Evolutionary conservation across 2,329 filamentous ascomycete species (phyloP).

Genomic region (Aspergillus thermomutatus): DNA sequence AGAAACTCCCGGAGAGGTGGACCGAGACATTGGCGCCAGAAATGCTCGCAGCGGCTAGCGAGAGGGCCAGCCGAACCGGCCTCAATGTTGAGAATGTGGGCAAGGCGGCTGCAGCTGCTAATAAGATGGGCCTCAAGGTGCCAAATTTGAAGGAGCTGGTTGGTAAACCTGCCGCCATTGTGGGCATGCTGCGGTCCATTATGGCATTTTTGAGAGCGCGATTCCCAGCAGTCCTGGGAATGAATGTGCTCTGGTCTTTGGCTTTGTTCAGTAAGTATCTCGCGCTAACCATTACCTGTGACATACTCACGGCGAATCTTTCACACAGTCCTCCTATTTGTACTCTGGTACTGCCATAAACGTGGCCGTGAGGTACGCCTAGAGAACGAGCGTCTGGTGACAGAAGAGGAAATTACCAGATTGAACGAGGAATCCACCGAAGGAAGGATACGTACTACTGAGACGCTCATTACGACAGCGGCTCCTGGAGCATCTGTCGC

Average conservation of each 20-base stretch:
- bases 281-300: neutral
- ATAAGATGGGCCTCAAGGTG: constrained; percentile 65
- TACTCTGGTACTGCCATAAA: constrained; percentile 98
- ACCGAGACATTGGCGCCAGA: constrained; percentile 75
- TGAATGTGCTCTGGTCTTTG: constrained; percentile 86
- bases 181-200: constrained; percentile 82
- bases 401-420: constrained; percentile 42
- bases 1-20: constrained; percentile 77
- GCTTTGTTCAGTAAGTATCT: constrained; percentile 72
- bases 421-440: constrained; percentile 36
- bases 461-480: constrained; percentile 41
- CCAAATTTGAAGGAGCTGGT: constrained; percentile 74
- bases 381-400: constrained; percentile 55
- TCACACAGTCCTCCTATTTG: constrained; percentile 75
- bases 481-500: constrained; percentile 38
- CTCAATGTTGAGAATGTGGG: constrained; percentile 53
- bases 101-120: constrained; percentile 55
- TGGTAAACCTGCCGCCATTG: constrained; percentile 81
- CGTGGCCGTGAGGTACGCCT: constrained; percentile 82
- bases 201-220: constrained; percentile 81
- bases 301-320: constrained; percentile 2
- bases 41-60: constrained; percentile 72
- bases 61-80: constrained; percentile 60
- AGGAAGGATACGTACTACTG: constrained; percentile 30
- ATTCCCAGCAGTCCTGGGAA: constrained; percentile 87